phyloP scores from a whole-genome alignment of 805 yeast genomes.

The Cyberlindnera japonica region DNA sequence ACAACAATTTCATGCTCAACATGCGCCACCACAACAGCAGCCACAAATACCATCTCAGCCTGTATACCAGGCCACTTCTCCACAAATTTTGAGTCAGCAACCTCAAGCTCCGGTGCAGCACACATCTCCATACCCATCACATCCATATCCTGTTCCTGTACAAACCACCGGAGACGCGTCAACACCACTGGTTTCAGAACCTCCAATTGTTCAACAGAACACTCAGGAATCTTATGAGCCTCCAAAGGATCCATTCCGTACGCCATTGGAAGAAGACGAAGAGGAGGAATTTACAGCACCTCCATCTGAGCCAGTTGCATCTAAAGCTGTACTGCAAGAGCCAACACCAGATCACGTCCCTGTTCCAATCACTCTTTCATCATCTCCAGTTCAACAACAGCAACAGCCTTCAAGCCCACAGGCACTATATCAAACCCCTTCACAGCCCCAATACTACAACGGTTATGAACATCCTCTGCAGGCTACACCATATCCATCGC shows the following conservation, averaged over 20 bases:
- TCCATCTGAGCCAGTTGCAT: slow-evolving; percentile 8
- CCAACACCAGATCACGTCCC: slow-evolving; percentile 3
- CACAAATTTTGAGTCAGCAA: slow-evolving; percentile 1
- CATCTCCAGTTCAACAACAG: slow-evolving; percentile 12
- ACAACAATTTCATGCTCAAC: slow-evolving; percentile 5
- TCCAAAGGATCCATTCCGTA: slow-evolving; percentile 14
- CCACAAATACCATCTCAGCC: slow-evolving; percentile 8
- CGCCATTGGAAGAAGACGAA: slow-evolving; percentile 11
- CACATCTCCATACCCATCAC: slow-evolving; percentile 14
- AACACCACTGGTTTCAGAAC: slow-evolving; percentile 1
- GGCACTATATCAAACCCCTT: slow-evolving; percentile 12
- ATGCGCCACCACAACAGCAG: slow-evolving; percentile 1
- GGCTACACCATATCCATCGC: slow-evolving; percentile 11
- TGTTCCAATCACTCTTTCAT: neutral
- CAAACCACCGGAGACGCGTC: slow-evolving; percentile 5
- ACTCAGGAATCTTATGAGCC: slow-evolving; percentile 1
- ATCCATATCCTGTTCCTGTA: slow-evolving; percentile 11
- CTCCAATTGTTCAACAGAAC: neutral
- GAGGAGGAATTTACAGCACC: slow-evolving; percentile 25
- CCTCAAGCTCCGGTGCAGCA: slow-evolving; percentile 1
- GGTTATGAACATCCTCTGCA: slow-evolving; percentile 4
- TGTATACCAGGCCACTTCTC: slow-evolving; percentile 4
- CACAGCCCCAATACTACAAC: slow-evolving; percentile 5
- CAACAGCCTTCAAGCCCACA: slow-evolving; percentile 6
- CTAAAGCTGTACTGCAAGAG: slow-evolving; percentile 6